A percentile compares a stretch with the other conserved stretches of the same genome.
These are phyloP conservation scores for Candida sp. DNA, from an alignment of 1,139 yeast species.

Conservation along the genomic window DNA sequence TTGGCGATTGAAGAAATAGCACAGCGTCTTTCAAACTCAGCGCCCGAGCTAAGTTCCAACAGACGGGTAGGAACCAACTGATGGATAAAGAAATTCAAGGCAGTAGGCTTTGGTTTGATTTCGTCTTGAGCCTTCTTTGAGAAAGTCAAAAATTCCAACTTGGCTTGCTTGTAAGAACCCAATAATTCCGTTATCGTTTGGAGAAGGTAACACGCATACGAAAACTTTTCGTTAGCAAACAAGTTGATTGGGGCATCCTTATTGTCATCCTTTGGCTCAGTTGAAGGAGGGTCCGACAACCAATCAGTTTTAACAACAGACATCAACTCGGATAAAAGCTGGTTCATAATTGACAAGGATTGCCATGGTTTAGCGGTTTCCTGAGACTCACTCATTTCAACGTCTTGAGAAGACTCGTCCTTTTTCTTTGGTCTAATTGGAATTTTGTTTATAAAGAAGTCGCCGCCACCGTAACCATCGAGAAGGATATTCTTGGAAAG, in stretches of 20 bases:
- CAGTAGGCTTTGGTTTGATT: conserved; percentile 69
- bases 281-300: conserved; percentile 35
- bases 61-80: conserved; percentile 68
- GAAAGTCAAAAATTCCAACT: conserved; percentile 80
- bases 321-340: conserved; percentile 68
- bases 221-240: conserved; percentile 51
- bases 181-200: conserved; percentile 73
- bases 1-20: conserved; percentile 57
- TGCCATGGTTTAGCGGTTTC: conserved; percentile 17
- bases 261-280: conserved; percentile 17
- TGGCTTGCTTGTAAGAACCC: conserved; percentile 80
- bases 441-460: conserved; percentile 19
- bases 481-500: conserved; percentile 54
- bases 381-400: conserved; percentile 29
- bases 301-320: conserved; percentile 55
- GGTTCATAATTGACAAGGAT: conserved; percentile 65
- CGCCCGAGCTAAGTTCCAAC: conserved; percentile 32
- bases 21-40: conserved; percentile 40
- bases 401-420: conserved; percentile 26
- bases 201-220: conserved; percentile 70
- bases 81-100: conserved; percentile 77
- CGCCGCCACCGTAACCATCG: conserved; percentile 46
- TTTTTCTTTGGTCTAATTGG: conserved; percentile 19
- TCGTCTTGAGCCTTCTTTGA: conserved; percentile 50
- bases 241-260: conserved; percentile 27